These are phyloP conservation scores for Colletotrichum sp. DNA, from an alignment of 2,329 filamentous ascomycete species.

Conservation along the genomic window DNA sequence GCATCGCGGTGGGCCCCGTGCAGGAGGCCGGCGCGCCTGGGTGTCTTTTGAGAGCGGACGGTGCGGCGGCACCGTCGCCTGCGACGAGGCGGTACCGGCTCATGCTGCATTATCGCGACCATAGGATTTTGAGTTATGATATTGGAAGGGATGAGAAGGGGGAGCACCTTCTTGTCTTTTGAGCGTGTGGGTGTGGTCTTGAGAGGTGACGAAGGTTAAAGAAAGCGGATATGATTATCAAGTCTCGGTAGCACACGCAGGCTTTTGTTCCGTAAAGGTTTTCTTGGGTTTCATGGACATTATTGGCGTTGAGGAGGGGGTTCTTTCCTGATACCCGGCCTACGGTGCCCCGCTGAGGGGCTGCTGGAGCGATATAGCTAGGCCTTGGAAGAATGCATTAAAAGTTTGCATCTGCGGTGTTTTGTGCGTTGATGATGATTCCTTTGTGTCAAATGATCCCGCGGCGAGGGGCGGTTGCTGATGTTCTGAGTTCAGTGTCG, in stretches of 20 bases:
- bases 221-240: neutral
- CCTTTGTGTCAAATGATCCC: neutral
- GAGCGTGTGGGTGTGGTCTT: neutral
- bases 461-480: neutral
- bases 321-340: conserved; percentile 10
- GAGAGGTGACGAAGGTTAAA: too few relatives aligned
- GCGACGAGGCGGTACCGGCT: conserved; percentile 64
- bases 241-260: neutral
- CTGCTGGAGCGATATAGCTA: neutral
- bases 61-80: conserved; percentile 25
- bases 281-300: neutral
- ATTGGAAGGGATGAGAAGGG: conserved; percentile 49
- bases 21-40: conserved; percentile 45
- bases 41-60: conserved; percentile 14
- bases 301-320: neutral
- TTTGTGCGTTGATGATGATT: neutral
- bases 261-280: neutral
- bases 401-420: neutral
- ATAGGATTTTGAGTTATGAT: conserved; percentile 74
- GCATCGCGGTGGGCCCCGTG: conserved; percentile 71
- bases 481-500: neutral
- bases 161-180: conserved; percentile 22
- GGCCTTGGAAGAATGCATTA: neutral
- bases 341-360: neutral
- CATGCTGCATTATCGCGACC: conserved; percentile 74